phyloP scores from a whole-genome alignment of 306 rosid genomes.

The Styphnolobium japonicum region DNA sequence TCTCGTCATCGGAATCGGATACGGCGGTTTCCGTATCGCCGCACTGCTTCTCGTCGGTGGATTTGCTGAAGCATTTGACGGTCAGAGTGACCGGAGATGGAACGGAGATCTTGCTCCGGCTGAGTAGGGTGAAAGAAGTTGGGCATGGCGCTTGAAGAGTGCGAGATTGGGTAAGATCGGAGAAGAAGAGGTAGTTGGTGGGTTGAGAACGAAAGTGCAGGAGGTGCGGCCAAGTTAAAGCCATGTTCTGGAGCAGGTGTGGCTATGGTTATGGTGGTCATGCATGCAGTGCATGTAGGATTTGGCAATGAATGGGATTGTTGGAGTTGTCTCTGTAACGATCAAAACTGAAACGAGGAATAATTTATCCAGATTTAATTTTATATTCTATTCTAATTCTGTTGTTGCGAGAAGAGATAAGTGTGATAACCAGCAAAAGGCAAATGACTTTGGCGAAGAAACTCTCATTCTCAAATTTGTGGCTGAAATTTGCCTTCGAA shows the following conservation, averaged over 20 bases:
- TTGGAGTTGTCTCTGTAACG: slow-evolving; percentile 23
- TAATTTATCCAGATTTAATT: slow-evolving; percentile 17
- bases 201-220: slow-evolving; percentile 53
- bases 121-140: slow-evolving; percentile 25
- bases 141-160: slow-evolving; percentile 27
- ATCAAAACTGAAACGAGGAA: slow-evolving; percentile 20
- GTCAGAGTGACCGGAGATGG: slow-evolving; percentile 23
- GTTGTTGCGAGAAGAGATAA: no score
- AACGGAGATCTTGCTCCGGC: slow-evolving; percentile 28
- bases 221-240: slow-evolving; percentile 47
- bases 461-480: no score
- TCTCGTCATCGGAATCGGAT: slow-evolving; percentile 22
- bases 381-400: no score
- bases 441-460: no score
- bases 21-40: slow-evolving; percentile 42
- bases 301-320: slow-evolving; percentile 9
- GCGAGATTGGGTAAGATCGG: slow-evolving; percentile 36
- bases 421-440: no score
- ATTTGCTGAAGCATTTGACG: slow-evolving; percentile 49
- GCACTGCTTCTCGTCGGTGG: slow-evolving; percentile 63
- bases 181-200: slow-evolving; percentile 39
- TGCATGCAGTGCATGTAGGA: slow-evolving; percentile 32
- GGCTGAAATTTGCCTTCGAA: background rate
- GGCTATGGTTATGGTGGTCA: slow-evolving; percentile 33
- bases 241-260: slow-evolving; percentile 36